Evolutionary conservation across 495 filamentous ascomycete genomes (phyloP).

Genomic region (Penicillium samsonianum): DNA sequence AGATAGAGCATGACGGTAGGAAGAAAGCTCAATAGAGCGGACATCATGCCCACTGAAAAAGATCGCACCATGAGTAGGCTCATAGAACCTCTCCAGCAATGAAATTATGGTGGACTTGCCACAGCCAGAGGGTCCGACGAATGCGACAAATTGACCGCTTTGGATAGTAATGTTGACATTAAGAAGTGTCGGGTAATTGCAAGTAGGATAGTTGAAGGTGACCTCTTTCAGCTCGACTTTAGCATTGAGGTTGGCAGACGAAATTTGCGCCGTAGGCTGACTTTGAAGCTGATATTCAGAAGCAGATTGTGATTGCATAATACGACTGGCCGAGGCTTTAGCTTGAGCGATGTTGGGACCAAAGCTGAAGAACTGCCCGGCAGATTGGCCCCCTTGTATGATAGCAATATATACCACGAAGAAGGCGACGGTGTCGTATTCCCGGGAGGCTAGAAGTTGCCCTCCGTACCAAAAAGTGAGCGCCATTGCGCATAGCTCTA

Average conservation of each 20-base stretch:
- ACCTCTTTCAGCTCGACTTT: constrained; percentile 49
- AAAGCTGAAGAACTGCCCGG: constrained; percentile 55
- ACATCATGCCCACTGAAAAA: constrained; percentile 45
- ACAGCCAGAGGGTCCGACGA: constrained; percentile 71
- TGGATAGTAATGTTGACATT: constrained; percentile 48
- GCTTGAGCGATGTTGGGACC: constrained; percentile 57
- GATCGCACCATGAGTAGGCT: constrained; percentile 40
- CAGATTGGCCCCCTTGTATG: constrained; percentile 56
- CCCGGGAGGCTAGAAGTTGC: constrained; percentile 50
- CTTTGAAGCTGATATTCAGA: too few relatives aligned
- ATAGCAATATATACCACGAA: constrained; percentile 62
- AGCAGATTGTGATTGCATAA: constrained; percentile 18
- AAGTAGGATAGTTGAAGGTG: constrained; percentile 60
- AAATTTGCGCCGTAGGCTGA: too few relatives aligned
- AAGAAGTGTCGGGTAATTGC: constrained; percentile 51
- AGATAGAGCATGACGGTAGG: constrained; percentile 48
- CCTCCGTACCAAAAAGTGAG: constrained; percentile 63
- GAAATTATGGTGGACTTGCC: constrained; percentile 72
- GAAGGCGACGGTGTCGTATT: constrained; percentile 54
- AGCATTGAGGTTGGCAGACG: too few relatives aligned
- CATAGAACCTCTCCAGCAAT: constrained; percentile 66
- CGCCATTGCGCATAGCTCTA: constrained; percentile 57
- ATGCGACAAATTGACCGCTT: constrained; percentile 64
- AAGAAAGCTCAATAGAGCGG: constrained; percentile 23
- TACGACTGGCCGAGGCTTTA: constrained; percentile 55